A percentile compares a stretch with the other conserved stretches of the same genome.
Conservation (phyloP, 352 stramenopile genomes). For the Thraustotheca clavata region DNA sequence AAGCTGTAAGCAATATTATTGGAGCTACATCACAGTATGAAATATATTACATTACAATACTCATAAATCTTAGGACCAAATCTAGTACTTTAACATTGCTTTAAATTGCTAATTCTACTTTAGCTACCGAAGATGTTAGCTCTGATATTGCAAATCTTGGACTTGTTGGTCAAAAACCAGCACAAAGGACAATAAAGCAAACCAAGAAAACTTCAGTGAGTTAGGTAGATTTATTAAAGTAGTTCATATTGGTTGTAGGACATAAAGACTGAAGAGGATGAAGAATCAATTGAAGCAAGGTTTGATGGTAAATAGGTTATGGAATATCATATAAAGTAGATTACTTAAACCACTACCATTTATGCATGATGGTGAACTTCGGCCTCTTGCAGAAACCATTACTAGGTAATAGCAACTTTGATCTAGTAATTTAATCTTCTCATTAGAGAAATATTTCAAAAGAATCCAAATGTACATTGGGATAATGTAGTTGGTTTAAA, state of each 20-base stretch:
- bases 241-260: slow-evolving; percentile 9
- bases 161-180: slow-evolving; percentile 59
- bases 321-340: background rate
- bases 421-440: background rate
- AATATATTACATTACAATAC: background rate
- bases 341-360: slow-evolving; percentile 87
- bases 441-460: slow-evolving; percentile 82
- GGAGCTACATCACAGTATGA: background rate
- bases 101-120: background rate
- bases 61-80: slow-evolving; percentile 7
- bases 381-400: slow-evolving; percentile 80
- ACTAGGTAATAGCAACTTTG: slow-evolving; percentile 28
- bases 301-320: background rate
- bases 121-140: background rate
- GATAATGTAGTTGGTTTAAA: slow-evolving; percentile 80
- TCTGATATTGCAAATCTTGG: slow-evolving; percentile 29
- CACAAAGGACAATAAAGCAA: slow-evolving; percentile 27
- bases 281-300: slow-evolving; percentile 56
- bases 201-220: background rate
- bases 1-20: slow-evolving; percentile 35
- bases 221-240: background rate
- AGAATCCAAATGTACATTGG: slow-evolving; percentile 86
- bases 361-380: slow-evolving; percentile 76
- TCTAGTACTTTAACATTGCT: background rate
- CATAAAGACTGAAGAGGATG: slow-evolving; percentile 22